These are phyloP conservation scores for Termitomyces sp. DNA, from an alignment of 768 basidiomycete genomes.

Conservation along the genomic window DNA sequence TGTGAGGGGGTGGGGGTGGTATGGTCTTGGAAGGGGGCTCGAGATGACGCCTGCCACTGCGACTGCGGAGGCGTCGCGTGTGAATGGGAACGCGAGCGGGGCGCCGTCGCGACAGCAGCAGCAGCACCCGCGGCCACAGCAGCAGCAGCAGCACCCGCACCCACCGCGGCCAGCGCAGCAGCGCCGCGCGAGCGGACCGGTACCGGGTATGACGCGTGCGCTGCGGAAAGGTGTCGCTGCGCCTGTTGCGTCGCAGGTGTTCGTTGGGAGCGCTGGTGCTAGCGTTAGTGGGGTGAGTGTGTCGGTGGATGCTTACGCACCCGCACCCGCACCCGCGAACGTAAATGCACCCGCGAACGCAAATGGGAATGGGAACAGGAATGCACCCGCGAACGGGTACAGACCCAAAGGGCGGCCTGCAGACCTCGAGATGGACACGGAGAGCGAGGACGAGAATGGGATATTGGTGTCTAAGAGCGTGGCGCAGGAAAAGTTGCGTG, in stretches of 20 bases:
- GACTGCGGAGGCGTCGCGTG: slow-evolving; percentile 5
- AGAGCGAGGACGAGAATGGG: slow-evolving; percentile 32
- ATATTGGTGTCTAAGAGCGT: slow-evolving; percentile 62
- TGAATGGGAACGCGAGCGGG: neutral
- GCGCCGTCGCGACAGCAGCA: neutral
- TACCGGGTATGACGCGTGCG: slow-evolving; percentile 26
- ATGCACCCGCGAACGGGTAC: slow-evolving; percentile 30
- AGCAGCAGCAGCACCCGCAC: too few species aligned
- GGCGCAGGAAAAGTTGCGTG: slow-evolving; percentile 62
- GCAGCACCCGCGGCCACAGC: too few species aligned
- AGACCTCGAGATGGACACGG: slow-evolving; percentile 62
- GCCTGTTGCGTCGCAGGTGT: slow-evolving; percentile 43
- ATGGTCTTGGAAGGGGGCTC: slow-evolving; percentile 1
- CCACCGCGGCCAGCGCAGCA: neutral
- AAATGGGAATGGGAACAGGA: too few species aligned
- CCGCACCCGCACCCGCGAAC: too few species aligned
- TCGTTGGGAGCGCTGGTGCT: slow-evolving; percentile 27
- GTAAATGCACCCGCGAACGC: slow-evolving; percentile 5
- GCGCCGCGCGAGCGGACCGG: slow-evolving; percentile 7
- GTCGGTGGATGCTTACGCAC: too few species aligned
- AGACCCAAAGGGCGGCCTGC: slow-evolving; percentile 62
- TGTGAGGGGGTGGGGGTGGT: too few species aligned
- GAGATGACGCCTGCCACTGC: slow-evolving; percentile 9
- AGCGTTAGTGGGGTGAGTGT: too few species aligned
- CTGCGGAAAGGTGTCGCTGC: slow-evolving; percentile 57